These are phyloP conservation scores for Anthracocystis setariae DNA, from an alignment of 1,284 basidiomycete species.

Conservation along the genomic window DNA sequence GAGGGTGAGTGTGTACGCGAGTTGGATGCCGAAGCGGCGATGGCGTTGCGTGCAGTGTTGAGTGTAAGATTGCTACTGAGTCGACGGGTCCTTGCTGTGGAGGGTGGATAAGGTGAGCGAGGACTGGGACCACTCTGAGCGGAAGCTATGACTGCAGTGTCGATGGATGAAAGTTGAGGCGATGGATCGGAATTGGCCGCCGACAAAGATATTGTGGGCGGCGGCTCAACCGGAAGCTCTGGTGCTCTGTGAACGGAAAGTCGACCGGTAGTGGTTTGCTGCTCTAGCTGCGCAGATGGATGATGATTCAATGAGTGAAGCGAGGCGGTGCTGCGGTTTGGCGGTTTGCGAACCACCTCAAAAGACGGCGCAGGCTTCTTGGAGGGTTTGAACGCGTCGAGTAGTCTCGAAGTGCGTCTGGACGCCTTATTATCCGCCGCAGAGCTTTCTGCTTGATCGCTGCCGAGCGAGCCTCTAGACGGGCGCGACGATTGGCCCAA, in stretches of 20 bases:
- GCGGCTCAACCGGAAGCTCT: slow-evolving; percentile 3
- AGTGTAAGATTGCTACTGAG: slow-evolving; percentile 7
- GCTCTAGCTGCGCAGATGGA: slow-evolving; percentile 12
- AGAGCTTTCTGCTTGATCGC: slow-evolving; percentile 14
- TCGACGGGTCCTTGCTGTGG: slow-evolving; percentile 23
- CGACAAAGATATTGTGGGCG: slow-evolving; percentile 30
- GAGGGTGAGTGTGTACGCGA: slow-evolving; percentile 36
- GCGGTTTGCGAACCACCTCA: slow-evolving; percentile 48
- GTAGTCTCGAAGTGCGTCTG: slow-evolving; percentile 24
- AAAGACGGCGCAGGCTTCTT: slow-evolving; percentile 38
- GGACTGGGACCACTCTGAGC: slow-evolving; percentile 6
- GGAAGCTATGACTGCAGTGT: background rate
- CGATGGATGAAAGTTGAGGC: background rate
- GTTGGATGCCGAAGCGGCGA: slow-evolving; percentile 14
- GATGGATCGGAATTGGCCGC: slow-evolving; percentile 5
- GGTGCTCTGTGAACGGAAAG: slow-evolving; percentile 7
- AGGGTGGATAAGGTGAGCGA: slow-evolving; percentile 20
- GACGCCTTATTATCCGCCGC: slow-evolving; percentile 12
- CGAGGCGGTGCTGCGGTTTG: slow-evolving; percentile 32
- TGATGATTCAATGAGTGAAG: slow-evolving; percentile 27
- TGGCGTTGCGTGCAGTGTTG: slow-evolving; percentile 9
- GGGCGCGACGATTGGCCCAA: slow-evolving; percentile 16
- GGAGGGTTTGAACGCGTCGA: slow-evolving; percentile 45
- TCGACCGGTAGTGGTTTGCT: slow-evolving; percentile 6
- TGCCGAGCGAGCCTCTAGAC: slow-evolving; percentile 14